phyloP scores from a whole-genome alignment of 192 early-diverging fungal genomes.

The Geranomyces variabilis region DNA sequence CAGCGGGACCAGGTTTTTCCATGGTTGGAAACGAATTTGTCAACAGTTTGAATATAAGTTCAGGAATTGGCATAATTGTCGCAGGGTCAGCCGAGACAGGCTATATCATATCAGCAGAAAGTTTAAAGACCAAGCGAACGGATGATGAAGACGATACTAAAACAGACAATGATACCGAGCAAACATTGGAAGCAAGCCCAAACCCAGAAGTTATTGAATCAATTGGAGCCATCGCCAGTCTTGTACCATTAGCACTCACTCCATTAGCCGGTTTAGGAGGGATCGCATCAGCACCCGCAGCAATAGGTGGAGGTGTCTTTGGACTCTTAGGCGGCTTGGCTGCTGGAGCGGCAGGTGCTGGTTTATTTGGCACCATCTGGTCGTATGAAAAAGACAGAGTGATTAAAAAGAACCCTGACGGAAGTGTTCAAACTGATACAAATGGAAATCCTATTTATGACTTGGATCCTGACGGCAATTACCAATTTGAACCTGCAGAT shows the following conservation, averaged over 20 bases:
- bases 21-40: not conserved
- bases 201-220: too few relatives aligned
- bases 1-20: not conserved
- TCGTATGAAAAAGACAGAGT: not conserved
- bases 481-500: not conserved
- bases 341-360: not conserved
- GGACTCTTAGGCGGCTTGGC: not conserved
- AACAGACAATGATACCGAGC: not conserved
- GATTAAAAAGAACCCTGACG: not conserved
- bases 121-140: not conserved
- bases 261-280: too few relatives aligned
- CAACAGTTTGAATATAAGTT: not conserved
- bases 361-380: not conserved
- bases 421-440: not conserved
- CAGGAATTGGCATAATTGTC: not conserved
- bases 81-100: not conserved
- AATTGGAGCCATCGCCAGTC: too few relatives aligned
- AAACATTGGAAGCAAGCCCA: too few relatives aligned
- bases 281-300: too few relatives aligned
- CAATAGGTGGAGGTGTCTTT: too few relatives aligned
- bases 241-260: too few relatives aligned
- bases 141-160: conserved; percentile 8
- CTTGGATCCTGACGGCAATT: not conserved
- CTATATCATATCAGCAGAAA: not conserved
- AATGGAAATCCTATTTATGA: not conserved